Conservation (phyloP, 163 green algal genomes). For the Chlamydomonas reinhardtii region DNA sequence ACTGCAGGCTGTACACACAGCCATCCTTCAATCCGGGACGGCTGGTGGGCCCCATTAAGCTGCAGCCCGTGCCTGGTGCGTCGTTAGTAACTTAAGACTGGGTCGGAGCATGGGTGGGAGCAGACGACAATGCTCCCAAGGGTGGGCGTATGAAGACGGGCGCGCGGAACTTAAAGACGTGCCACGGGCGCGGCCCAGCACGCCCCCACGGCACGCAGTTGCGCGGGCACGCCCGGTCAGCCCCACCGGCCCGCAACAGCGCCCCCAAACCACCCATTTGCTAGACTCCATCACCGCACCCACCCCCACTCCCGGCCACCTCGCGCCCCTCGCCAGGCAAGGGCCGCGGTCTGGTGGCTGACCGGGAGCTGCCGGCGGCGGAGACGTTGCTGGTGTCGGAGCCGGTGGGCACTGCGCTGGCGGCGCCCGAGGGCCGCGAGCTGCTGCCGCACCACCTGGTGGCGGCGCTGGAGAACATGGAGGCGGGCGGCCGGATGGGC, state of each 20-base stretch:
- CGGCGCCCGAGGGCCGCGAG: conserved; percentile 6
- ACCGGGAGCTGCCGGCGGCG: not conserved
- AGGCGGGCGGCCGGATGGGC: conserved; percentile 5
- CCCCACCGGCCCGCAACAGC: too few relatives aligned
- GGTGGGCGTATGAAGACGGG: not conserved
- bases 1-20: conserved; percentile 15
- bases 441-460: conserved; percentile 35
- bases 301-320: too few relatives aligned
- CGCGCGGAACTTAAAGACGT: not conserved
- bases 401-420: conserved; percentile 31
- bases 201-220: too few relatives aligned
- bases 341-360: conserved; percentile 41
- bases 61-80: conserved; percentile 28
- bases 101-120: too few relatives aligned
- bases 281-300: too few relatives aligned
- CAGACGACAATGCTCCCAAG: not conserved
- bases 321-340: conserved; percentile 25
- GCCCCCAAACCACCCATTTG: too few relatives aligned
- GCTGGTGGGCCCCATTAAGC: conserved; percentile 3
- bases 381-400: conserved; percentile 42
- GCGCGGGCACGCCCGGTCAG: not conserved
- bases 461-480: not conserved
- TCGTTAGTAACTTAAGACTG: not conserved
- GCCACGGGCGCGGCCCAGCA: not conserved
- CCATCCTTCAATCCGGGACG: conserved; percentile 28